Percentiles rank a stretch among this genome's conserved stretches.
phyloP scores from a whole-genome alignment of 176 grass and related monocot genomes.

The Triticum aestivum region DNA sequence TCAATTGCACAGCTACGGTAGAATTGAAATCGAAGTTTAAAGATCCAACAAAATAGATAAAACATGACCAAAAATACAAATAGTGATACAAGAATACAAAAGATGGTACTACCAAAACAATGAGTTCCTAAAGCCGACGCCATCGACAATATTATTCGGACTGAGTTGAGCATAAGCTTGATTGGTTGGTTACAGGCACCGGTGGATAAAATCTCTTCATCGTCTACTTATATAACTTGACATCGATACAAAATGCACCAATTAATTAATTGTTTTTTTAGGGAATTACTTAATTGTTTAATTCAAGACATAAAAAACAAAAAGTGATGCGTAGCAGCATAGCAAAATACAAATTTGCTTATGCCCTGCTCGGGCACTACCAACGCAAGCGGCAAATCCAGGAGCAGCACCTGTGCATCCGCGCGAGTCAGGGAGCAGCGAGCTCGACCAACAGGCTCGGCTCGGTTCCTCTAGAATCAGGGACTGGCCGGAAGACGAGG shows the following conservation, averaged over 20 bases:
- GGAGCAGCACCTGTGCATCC: too few species aligned
- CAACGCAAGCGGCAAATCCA: too few species aligned
- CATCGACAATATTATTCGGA: not conserved
- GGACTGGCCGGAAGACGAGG: not conserved
- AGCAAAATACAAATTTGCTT: too few species aligned
- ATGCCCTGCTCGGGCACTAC: too few species aligned
- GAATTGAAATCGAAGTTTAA: not conserved
- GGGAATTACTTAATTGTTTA: not conserved
- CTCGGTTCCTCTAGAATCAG: not conserved
- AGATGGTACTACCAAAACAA: not conserved
- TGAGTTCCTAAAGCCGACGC: too few species aligned
- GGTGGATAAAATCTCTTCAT: not conserved
- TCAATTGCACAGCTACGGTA: not conserved
- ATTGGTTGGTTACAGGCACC: not conserved
- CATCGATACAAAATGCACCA: too few species aligned
- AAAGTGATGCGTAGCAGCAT: not conserved
- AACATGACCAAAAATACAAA: not conserved
- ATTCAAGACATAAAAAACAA: not conserved
- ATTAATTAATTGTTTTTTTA: not conserved
- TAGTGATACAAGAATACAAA: not conserved
- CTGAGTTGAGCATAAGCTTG: not conserved
- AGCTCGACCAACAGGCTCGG: not conserved
- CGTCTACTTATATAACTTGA: not conserved
- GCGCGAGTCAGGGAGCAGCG: not conserved
- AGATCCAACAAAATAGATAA: not conserved